phyloP scores from a whole-genome alignment of 139 green algal species.

The Mychonastes homosphaera region DNA sequence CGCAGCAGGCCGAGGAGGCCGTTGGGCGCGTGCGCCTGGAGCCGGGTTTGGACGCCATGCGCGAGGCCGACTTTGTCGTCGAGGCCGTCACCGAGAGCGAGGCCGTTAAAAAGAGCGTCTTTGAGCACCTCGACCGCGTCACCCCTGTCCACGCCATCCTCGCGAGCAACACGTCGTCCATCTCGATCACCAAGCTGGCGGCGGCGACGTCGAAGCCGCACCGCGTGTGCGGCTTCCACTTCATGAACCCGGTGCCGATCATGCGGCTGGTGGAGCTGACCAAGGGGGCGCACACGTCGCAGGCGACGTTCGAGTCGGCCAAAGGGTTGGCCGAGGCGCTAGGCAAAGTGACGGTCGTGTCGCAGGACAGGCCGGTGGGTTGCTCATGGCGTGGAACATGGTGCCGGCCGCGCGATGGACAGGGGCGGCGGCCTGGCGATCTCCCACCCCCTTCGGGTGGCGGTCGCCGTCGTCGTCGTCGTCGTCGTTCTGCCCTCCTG shows the following conservation, averaged over 20 bases:
- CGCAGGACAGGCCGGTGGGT: constrained; percentile 44
- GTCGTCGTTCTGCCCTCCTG: too few relatives aligned
- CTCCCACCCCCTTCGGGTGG: too few relatives aligned
- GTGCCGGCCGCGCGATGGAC: too few relatives aligned
- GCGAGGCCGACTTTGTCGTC: constrained; percentile 64
- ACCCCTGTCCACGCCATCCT: constrained; percentile 56
- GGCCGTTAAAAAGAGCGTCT: constrained; percentile 62
- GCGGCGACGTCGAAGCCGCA: constrained; percentile 62
- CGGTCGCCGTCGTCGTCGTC: too few relatives aligned
- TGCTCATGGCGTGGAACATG: too few relatives aligned
- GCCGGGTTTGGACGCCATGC: constrained; percentile 24
- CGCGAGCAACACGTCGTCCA: constrained; percentile 83
- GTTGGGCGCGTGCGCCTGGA: constrained; percentile 13
- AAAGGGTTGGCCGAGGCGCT: constrained; percentile 50
- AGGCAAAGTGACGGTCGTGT: constrained; percentile 66
- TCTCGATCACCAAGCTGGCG: constrained; percentile 86
- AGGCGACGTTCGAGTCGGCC: constrained; percentile 40
- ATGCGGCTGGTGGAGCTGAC: constrained; percentile 85
- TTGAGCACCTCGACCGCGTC: constrained; percentile 50
- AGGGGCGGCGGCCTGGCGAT: too few relatives aligned
- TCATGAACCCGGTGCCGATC: constrained; percentile 76
- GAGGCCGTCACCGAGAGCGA: constrained; percentile 81
- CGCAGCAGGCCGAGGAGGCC: constrained; percentile 14
- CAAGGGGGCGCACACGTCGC: constrained; percentile 58
- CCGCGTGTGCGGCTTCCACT: constrained; percentile 72